Base-by-base conservation (phyloP, 2,329 filamentous ascomycete species). In the Graphilbum fragrans region DNA sequence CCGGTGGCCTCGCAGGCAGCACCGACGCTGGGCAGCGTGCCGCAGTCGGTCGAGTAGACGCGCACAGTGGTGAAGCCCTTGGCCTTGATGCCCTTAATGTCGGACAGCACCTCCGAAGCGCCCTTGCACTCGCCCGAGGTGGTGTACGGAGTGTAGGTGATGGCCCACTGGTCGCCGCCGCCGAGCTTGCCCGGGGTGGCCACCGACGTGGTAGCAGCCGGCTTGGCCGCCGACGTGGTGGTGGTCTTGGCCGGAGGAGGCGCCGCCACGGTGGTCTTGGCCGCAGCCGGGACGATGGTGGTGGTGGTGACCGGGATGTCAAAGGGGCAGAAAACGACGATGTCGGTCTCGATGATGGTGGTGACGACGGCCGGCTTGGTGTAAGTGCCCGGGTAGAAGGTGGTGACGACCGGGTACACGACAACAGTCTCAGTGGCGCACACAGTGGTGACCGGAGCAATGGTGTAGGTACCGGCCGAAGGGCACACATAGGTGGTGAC, bases 41-140 rank as follows among this genome's bases (percentile, higher is more conserved):
- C 70, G 72, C 90, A 96, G 74, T 95, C 88, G 52, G 87, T 88
- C 49, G 82, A 86, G 77, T 96, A 96, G 58, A 92, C 70, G 61
- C 90, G 88, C 58, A 90, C 60, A 38, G 73, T 67, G 49, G 63
- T 63, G 74, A 88, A 86, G 45, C 82, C 83, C 49, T 74, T 73
- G 41, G 52, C 38, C 55, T 77, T 73, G 56, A 90, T 82, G 45
- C 60, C 51, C 32, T 61, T 58, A n/a, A 90, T 70, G 50, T 88
- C 82, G 20, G 53, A 41, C 46, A 67, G 57, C 45, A 90, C 75
- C 37, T 72, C 59, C n/a, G 48, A 47, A 47, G 70, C 62, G 45
- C 57, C 55, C 76, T 84, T 86, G 79, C 85, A 90, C 38, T 63
- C 53, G 46, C 74, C 73, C 39, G 56, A 50, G 46, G 66, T 54